phyloP scores from a whole-genome alignment of 192 early-diverging fungal genomes.

The Paraglomus brasilianum region DNA sequence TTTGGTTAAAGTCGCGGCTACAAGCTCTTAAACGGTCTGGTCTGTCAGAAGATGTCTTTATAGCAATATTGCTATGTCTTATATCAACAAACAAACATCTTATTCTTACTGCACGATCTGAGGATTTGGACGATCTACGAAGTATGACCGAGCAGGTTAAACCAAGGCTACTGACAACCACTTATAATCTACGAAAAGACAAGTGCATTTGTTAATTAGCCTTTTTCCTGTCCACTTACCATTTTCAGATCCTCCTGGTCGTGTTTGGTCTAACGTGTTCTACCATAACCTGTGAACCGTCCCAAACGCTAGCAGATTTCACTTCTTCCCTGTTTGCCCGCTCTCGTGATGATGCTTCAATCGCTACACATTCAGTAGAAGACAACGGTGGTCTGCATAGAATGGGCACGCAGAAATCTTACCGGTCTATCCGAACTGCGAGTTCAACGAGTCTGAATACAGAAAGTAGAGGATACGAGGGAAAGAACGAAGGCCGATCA shows the following conservation, averaged over 20 bases:
- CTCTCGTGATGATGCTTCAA: slow-evolving; percentile 12
- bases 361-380: neutral
- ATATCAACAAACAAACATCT: slow-evolving; percentile 51
- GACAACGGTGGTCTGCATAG: neutral
- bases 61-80: slow-evolving; percentile 56
- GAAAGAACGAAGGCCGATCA: neutral
- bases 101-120: slow-evolving; percentile 43
- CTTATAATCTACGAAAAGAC: no score
- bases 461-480: no score
- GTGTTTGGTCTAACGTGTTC: slow-evolving; percentile 16
- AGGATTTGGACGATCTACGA: slow-evolving; percentile 44
- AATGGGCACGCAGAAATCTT: slow-evolving; percentile 15
- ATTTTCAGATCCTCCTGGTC: slow-evolving; percentile 11
- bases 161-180: neutral
- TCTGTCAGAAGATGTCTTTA: slow-evolving; percentile 55
- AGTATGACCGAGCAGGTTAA: slow-evolving; percentile 48
- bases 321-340: slow-evolving; percentile 11
- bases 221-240: no score
- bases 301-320: slow-evolving; percentile 22
- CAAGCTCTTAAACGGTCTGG: slow-evolving; percentile 41
- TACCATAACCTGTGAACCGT: slow-evolving; percentile 23
- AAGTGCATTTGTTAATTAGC: no score
- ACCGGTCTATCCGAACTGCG: slow-evolving; percentile 8
- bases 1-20: slow-evolving; percentile 50
- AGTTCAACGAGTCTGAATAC: slow-evolving; percentile 14